Conservation (phyloP, 768 basidiomycete species). For the Suillus brevipes region DNA sequence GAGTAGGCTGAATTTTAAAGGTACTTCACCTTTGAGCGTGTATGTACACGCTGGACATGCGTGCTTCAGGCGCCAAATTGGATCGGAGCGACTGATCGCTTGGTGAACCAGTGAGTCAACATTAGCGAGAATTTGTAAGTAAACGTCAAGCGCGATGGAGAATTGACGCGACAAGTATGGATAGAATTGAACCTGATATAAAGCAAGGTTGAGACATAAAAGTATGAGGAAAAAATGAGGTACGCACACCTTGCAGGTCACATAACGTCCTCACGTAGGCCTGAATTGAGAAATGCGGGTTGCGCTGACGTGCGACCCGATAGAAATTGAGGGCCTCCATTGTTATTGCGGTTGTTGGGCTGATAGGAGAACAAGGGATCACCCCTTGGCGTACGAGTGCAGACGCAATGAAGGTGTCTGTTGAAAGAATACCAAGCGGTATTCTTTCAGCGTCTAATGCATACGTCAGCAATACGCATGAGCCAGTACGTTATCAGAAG, state of each 20-base stretch:
- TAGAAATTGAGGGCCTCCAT: constrained; percentile 13
- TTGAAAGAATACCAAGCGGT: background rate
- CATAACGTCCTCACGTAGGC: constrained; percentile 20
- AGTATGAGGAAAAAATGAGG: too few relatives aligned
- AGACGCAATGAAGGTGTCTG: background rate
- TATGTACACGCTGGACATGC: too few relatives aligned
- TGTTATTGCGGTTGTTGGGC: constrained; percentile 7
- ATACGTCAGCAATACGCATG: background rate
- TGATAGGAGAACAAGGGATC: constrained; percentile 11
- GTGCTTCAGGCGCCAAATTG: too few relatives aligned
- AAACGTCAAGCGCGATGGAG: too few relatives aligned
- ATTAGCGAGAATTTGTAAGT: too few relatives aligned
- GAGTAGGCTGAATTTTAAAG: too few relatives aligned
- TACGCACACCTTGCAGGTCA: constrained; percentile 19
- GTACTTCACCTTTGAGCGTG: too few relatives aligned
- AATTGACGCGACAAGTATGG: too few relatives aligned
- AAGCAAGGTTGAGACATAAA: too few relatives aligned
- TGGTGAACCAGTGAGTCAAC: too few relatives aligned
- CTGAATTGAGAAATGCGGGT: constrained; percentile 23
- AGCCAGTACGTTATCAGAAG: background rate
- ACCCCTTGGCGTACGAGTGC: constrained; percentile 10
- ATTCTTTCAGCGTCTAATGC: constrained; percentile 5
- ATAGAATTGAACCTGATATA: too few relatives aligned
- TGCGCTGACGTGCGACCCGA: constrained; percentile 8
- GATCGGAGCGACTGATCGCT: too few relatives aligned